Conservation (phyloP, 2,329 filamentous ascomycete genomes). For the Parasarocladium wereldwijsianum region DNA sequence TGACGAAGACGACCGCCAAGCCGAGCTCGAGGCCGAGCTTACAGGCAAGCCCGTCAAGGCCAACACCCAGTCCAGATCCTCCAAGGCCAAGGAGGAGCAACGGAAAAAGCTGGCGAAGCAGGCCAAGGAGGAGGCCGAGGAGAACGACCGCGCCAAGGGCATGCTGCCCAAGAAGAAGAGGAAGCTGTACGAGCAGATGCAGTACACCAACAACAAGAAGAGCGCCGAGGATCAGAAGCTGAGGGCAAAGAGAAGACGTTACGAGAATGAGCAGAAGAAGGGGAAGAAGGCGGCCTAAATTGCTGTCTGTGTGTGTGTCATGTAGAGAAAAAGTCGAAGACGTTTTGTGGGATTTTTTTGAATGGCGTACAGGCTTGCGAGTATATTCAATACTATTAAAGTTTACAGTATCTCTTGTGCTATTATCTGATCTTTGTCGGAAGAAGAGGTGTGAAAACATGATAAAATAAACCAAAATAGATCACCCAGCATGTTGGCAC, state of each 20-base stretch:
- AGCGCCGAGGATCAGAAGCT: constrained; percentile 80
- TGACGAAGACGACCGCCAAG: constrained; percentile 61
- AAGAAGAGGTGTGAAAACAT: too few relatives aligned
- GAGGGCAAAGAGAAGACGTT: constrained; percentile 75
- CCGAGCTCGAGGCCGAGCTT: constrained; percentile 85
- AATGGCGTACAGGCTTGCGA: too few relatives aligned
- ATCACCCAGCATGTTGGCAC: too few relatives aligned
- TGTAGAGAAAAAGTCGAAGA: neutral
- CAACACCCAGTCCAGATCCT: too few relatives aligned
- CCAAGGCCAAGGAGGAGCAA: constrained; percentile 53
- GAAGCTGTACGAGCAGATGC: constrained; percentile 95
- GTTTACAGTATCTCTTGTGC: too few relatives aligned
- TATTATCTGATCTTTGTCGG: too few relatives aligned
- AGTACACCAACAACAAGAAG: constrained; percentile 87
- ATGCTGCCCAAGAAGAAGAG: constrained; percentile 98
- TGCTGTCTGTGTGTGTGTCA: constrained; percentile 10
- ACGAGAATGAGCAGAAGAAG: constrained; percentile 51
- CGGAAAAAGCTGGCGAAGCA: constrained; percentile 56
- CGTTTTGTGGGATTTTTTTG: too few relatives aligned
- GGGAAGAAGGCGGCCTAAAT: constrained; percentile 18
- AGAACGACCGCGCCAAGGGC: constrained; percentile 84
- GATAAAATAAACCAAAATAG: too few relatives aligned
- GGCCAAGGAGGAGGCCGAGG: constrained; percentile 65
- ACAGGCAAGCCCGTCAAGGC: constrained; percentile 46
- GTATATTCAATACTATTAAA: too few relatives aligned